Conservation (phyloP, 352 stramenopile species). For the Aphanomyces cochlioides region DNA sequence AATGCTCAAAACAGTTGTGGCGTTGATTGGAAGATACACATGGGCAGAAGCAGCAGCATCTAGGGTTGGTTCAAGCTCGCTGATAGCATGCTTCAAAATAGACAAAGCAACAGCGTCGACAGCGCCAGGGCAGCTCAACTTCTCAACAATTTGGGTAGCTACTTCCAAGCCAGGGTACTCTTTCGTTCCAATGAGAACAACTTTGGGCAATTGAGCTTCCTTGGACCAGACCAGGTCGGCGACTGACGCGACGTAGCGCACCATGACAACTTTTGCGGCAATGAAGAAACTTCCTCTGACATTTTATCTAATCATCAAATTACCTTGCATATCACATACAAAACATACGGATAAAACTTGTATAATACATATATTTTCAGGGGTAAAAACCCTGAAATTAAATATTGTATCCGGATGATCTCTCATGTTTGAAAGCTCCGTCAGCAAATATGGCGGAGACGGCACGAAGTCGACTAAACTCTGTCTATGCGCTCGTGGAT, state of each 20-base stretch:
- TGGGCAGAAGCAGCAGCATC: conserved; percentile 14
- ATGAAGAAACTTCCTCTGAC: not conserved
- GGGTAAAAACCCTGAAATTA: too few relatives aligned
- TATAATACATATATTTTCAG: not conserved
- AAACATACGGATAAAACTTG: too few relatives aligned
- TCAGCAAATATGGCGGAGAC: conserved; percentile 8
- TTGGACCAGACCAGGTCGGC: not conserved
- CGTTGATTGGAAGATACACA: conserved; percentile 19
- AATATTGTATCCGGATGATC: conserved; percentile 15
- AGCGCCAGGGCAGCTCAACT: not conserved
- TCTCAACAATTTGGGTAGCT: not conserved
- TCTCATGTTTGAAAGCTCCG: not conserved
- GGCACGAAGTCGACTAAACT: conserved; percentile 15
- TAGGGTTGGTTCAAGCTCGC: conserved; percentile 3
- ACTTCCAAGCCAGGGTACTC: conserved; percentile 11
- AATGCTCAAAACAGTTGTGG: conserved; percentile 2
- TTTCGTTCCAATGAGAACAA: conserved; percentile 26
- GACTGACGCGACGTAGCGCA: conserved; percentile 15
- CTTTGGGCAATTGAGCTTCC: conserved; percentile 12
- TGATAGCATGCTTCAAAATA: conserved; percentile 20
- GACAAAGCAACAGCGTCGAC: not conserved
- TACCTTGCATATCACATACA: not conserved
- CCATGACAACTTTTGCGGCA: conserved; percentile 17
- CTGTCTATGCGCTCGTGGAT: conserved; percentile 22
- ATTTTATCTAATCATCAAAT: conserved; percentile 1